These are phyloP conservation scores for Globisporangium echinulatum DNA, from an alignment of 352 stramenopile genomes.

Conservation along the genomic window DNA sequence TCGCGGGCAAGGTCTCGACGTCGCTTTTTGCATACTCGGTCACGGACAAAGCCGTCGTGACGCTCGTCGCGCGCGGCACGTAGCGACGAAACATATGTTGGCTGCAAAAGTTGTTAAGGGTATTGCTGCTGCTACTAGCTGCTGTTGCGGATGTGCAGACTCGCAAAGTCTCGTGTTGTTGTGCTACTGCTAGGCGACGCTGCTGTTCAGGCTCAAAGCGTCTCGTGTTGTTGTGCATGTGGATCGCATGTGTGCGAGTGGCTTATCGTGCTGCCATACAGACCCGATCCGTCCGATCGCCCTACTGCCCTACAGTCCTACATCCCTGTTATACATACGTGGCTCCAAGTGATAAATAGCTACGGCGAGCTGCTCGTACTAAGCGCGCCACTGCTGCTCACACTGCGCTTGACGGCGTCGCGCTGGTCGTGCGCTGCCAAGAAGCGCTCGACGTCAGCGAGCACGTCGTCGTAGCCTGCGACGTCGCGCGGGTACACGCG, in stretches of 20 bases:
- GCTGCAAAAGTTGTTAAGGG: not conserved
- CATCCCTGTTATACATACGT: too few species aligned
- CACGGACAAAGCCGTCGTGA: slow-evolving; percentile 74
- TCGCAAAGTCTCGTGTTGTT: too few species aligned
- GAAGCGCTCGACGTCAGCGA: slow-evolving; percentile 69
- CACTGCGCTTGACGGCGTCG: slow-evolving; percentile 13
- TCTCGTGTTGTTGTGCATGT: too few species aligned
- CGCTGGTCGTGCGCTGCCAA: slow-evolving; percentile 45
- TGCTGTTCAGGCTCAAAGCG: too few species aligned
- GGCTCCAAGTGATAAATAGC: not conserved
- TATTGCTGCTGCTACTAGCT: not conserved
- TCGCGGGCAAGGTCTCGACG: slow-evolving; percentile 75
- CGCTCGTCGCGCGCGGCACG: slow-evolving; percentile 63
- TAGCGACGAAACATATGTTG: slow-evolving; percentile 10
- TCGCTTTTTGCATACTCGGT: slow-evolving; percentile 76
- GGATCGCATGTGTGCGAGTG: too few species aligned
- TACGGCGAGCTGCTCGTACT: not conserved
- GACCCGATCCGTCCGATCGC: too few species aligned
- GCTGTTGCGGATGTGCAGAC: not conserved
- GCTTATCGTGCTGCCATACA: too few species aligned
- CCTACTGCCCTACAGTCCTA: too few species aligned
- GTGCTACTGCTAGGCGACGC: too few species aligned
- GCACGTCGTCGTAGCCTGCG: slow-evolving; percentile 66
- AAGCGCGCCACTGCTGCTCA: not conserved
- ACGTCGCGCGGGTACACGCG: slow-evolving; percentile 81